phyloP scores from a whole-genome alignment of 2,329 filamentous ascomycete genomes.

The Penicillium verrucosum region DNA sequence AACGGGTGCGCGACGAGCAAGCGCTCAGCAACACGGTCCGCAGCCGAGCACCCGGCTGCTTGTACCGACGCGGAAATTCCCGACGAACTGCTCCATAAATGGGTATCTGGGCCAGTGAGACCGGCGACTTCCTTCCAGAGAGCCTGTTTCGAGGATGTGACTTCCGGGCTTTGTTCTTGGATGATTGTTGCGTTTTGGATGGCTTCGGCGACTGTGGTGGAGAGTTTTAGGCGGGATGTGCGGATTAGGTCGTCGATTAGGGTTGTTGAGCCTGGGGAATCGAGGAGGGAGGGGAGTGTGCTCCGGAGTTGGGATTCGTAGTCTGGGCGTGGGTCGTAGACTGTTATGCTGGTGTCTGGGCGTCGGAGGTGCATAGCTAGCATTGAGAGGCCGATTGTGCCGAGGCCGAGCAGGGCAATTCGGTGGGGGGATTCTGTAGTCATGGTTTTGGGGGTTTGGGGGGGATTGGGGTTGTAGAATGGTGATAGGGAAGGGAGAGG shows the following conservation, averaged over 20 bases:
- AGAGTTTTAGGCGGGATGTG: conserved; percentile 36
- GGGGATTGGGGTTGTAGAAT: background rate
- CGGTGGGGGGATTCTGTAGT: conserved; percentile 15
- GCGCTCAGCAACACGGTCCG: conserved; percentile 42
- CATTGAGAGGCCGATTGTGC: conserved; percentile 55
- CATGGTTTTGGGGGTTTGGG: background rate
- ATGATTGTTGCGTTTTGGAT: conserved; percentile 50
- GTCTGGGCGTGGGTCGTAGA: conserved; percentile 52
- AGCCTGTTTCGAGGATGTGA: conserved; percentile 48
- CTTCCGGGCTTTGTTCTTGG: conserved; percentile 60
- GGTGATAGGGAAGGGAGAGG: background rate
- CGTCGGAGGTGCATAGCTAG: conserved; percentile 52
- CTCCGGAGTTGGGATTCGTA: conserved; percentile 44
- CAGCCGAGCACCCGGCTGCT: conserved; percentile 1
- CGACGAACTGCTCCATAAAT: conserved; percentile 58
- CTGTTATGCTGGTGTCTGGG: conserved; percentile 40
- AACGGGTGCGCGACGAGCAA: conserved; percentile 60
- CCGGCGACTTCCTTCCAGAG: conserved; percentile 53
- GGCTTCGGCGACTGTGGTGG: conserved; percentile 38
- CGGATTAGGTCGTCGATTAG: conserved; percentile 24
- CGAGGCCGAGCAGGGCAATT: conserved; percentile 39
- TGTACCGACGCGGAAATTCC: conserved; percentile 57
- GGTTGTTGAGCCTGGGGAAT: background rate
- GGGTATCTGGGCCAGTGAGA: conserved; percentile 42
- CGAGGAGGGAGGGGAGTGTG: conserved; percentile 46